Base-by-base conservation (phyloP, 257 asterid species). In the Nicotiana obtusifolia region DNA sequence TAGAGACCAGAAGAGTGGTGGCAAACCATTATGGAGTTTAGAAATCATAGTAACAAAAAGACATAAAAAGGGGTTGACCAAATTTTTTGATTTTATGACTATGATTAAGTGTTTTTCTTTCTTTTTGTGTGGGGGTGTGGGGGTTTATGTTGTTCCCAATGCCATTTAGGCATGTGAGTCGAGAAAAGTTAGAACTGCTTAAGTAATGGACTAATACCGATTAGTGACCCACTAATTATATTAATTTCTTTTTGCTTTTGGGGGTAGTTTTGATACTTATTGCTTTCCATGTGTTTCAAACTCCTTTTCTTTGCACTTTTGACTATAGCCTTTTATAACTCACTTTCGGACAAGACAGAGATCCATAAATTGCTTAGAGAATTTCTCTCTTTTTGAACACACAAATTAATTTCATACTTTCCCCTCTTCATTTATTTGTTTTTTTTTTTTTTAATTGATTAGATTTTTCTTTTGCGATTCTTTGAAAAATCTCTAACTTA, bases 101-200 rank as follows among this genome's bases (percentile, higher is more conserved):
- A 83, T 83, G 85, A 87, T 85, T 83, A 85, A 7, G 82, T 56
- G 49, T 14, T 14, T 69, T 11, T 24, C 41, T 47, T 24, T 15
- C 37, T 73, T 71, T 24, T 73, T 73, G 61, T 73, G 79, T 73
- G 49, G 79, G 79, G 60, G 37, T 22, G 10, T 37, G 37, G 59
- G 37, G 60, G 78, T 15, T 86, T 81, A 85, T 88, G 97, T 83
- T 89, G 92, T 92, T 93, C 85, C 96, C 97, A 89, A 92, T 86
- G 97, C 87, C 93, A 88, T 86, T 88, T 86, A 87, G 83, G 87
- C 96, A 91, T 91, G 95, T 90, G 92, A 90, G 80, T 85, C 62
- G 78, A 76, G 83, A 78, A 83, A 87, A 81, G 89, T 83, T 86
- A 64, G 77, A 87, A 87, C 82, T 86, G 64, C 82, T 88, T 77